Percentiles rank a stretch among this genome's conserved stretches.
Evolutionary conservation across 306 rosid genomes (phyloP).

Genomic region (Amphicarpaea edgeworthii): DNA sequence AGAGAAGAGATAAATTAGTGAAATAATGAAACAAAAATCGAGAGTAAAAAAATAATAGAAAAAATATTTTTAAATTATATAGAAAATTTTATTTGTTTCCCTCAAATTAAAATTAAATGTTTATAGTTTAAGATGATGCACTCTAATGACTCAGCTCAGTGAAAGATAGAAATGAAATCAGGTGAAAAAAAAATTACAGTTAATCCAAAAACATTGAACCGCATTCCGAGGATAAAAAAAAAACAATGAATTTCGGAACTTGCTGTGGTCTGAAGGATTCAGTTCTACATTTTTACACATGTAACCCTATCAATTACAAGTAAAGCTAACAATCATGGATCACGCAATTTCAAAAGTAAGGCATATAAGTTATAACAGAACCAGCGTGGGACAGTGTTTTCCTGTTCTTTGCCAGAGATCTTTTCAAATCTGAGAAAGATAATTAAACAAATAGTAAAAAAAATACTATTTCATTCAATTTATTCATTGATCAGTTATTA

Average conservation of each 20-base stretch:
- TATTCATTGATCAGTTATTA: neutral
- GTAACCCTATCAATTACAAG: slow-evolving; percentile 19
- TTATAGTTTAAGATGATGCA: too few species aligned
- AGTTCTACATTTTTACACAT: slow-evolving; percentile 4
- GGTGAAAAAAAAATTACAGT: neutral
- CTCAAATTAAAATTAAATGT: too few species aligned
- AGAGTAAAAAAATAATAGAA: too few species aligned
- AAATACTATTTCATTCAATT: neutral
- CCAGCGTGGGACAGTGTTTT: neutral
- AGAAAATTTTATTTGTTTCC: too few species aligned
- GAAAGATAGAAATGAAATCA: neutral
- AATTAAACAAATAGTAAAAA: neutral
- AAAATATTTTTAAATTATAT: too few species aligned
- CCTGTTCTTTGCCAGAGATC: neutral
- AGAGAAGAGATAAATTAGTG: too few species aligned
- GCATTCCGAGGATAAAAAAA: neutral
- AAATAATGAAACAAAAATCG: too few species aligned
- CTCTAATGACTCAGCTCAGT: neutral
- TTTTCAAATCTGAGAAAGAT: neutral
- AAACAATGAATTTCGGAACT: neutral
- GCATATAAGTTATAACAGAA: slow-evolving; percentile 25
- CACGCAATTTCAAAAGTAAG: neutral
- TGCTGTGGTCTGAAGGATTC: neutral
- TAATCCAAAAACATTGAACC: neutral
- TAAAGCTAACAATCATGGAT: slow-evolving; percentile 9